Percentiles rank a stretch among this genome's conserved stretches.
These are phyloP conservation scores for Jackrogersella multiformis DNA, from an alignment of 495 filamentous ascomycete species.

Conservation along the genomic window DNA sequence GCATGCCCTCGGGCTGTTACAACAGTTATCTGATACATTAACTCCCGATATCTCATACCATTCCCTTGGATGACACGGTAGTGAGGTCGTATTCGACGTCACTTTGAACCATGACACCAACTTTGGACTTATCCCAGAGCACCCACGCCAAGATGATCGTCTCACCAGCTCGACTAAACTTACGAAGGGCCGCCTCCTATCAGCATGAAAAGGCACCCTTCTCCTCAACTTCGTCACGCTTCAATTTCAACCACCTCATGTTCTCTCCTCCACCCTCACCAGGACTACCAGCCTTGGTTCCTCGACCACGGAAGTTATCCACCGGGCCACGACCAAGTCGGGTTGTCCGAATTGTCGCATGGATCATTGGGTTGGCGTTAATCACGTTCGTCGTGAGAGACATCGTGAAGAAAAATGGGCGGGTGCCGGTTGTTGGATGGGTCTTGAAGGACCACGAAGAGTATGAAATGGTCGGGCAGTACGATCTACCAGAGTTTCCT, in stretches of 20 bases:
- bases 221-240: constrained; percentile 65
- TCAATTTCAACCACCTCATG: constrained; percentile 69
- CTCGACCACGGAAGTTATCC: constrained; percentile 64
- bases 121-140: constrained; percentile 58
- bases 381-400: constrained; percentile 25
- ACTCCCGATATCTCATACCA: constrained; percentile 15
- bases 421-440: constrained; percentile 47
- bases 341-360: constrained; percentile 56
- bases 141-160: constrained; percentile 61
- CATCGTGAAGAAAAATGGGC: constrained; percentile 43
- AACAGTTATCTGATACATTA: constrained; percentile 11
- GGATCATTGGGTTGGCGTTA: constrained; percentile 47
- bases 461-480: constrained; percentile 63
- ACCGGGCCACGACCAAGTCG: constrained; percentile 56
- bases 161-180: constrained; percentile 60
- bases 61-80: constrained; percentile 25
- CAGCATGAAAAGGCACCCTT: constrained; percentile 58
- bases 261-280: constrained; percentile 71
- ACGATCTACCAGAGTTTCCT: constrained; percentile 63
- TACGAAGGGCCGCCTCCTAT: constrained; percentile 59
- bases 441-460: constrained; percentile 42
- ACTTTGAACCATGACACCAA: constrained; percentile 54
- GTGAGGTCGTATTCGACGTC: constrained; percentile 41
- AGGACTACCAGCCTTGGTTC: constrained; percentile 69
- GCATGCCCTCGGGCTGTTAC: constrained; percentile 15